These are phyloP conservation scores for Trichoderma parareesei DNA, from an alignment of 495 filamentous ascomycete genomes.

Conservation along the genomic window DNA sequence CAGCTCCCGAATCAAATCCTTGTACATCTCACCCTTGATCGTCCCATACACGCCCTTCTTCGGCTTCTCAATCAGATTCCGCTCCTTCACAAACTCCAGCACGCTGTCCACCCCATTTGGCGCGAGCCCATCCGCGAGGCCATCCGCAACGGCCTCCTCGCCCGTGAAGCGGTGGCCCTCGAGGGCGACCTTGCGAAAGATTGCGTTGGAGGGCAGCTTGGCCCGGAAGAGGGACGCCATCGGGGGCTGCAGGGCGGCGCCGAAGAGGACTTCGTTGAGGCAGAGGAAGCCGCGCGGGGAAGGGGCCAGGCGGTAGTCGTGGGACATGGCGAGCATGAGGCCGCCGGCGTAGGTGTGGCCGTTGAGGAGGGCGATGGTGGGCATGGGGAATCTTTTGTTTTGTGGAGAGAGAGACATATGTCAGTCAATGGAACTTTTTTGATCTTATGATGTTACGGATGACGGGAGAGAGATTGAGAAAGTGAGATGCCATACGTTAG, in stretches of 20 bases:
- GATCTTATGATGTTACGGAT: background rate
- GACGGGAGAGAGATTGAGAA: background rate
- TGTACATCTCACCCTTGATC: conserved; percentile 67
- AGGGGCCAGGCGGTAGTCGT: conserved; percentile 75
- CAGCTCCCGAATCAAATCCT: conserved; percentile 48
- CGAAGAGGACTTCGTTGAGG: conserved; percentile 72
- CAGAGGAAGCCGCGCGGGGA: conserved; percentile 59
- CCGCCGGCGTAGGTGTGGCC: conserved; percentile 79
- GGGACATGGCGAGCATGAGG: conserved; percentile 74
- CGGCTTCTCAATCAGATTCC: conserved; percentile 49
- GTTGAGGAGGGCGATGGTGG: conserved; percentile 67
- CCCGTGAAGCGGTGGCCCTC: conserved; percentile 60
- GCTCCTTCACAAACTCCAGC: conserved; percentile 45
- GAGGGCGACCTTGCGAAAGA: conserved; percentile 56
- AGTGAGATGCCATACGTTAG: conserved; percentile 42
- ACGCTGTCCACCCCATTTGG: conserved; percentile 43
- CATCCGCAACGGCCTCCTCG: conserved; percentile 49
- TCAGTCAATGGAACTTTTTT: background rate
- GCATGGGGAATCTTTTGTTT: too few species aligned
- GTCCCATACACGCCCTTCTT: conserved; percentile 55
- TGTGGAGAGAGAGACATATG: conserved; percentile 36
- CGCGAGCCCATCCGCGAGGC: conserved; percentile 60
- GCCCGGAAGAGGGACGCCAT: conserved; percentile 68
- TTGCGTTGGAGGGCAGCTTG: conserved; percentile 45
- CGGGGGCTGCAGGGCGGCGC: conserved; percentile 58